phyloP scores from a whole-genome alignment of 306 rosid species.

The Spatholobus suberectus region DNA sequence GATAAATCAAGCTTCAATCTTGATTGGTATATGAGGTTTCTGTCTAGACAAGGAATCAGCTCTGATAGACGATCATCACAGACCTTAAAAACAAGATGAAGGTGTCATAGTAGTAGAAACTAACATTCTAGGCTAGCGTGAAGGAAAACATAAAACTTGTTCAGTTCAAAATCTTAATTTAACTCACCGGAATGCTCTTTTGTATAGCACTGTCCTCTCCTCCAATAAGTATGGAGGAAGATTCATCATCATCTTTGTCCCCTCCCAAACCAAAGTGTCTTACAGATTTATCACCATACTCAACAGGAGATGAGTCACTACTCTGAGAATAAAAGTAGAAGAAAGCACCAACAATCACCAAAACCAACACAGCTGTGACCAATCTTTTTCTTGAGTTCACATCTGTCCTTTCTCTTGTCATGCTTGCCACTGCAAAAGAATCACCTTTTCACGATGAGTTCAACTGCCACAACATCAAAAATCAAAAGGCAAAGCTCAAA shows the following conservation, averaged over 20 bases:
- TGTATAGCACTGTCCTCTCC: constrained; percentile 47
- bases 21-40: constrained; percentile 77
- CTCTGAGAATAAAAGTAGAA: constrained; percentile 56
- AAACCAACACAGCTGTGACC: constrained; percentile 47
- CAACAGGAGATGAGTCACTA: constrained; percentile 58
- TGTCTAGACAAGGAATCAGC: constrained; percentile 83
- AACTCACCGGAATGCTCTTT: constrained; percentile 80
- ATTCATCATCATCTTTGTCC: constrained; percentile 50
- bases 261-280: constrained; percentile 58
- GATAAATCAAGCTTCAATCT: constrained; percentile 76
- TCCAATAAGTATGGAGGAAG: constrained; percentile 52
- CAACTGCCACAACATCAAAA: constrained; percentile 6
- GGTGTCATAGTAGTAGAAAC: background rate
- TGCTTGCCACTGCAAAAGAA: constrained; percentile 50
- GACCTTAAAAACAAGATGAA: constrained; percentile 52
- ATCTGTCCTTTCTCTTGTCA: constrained; percentile 66
- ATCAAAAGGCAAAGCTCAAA: background rate
- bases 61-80: constrained; percentile 82
- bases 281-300: constrained; percentile 64
- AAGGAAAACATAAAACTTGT: background rate
- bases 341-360: constrained; percentile 68
- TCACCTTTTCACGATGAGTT: constrained; percentile 32
- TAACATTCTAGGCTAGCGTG: background rate
- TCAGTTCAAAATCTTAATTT: background rate
- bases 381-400: constrained; percentile 56